phyloP scores from a whole-genome alignment of 2,329 filamentous ascomycete species.

The Drechslerella dactyloides region DNA sequence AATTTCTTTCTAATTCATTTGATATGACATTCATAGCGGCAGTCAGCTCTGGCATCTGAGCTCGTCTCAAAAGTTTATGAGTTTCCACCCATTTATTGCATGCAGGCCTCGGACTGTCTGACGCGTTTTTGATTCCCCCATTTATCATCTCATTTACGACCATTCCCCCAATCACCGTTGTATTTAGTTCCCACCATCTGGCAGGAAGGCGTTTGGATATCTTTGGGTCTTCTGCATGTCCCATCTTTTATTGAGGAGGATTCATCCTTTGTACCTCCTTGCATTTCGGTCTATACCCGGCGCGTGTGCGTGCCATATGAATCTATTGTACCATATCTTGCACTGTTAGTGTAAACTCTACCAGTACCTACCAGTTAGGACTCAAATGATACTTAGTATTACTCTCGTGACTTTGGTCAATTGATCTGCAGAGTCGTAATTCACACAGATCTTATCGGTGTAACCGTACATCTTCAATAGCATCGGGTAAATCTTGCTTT shows the following conservation, averaged over 20 bases:
- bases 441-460: too few species aligned
- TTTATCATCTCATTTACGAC: not conserved
- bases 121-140: not conserved
- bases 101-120: constrained; percentile 16
- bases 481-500: too few species aligned
- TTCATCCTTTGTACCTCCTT: constrained; percentile 6
- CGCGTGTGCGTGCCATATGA: constrained; percentile 20
- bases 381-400: too few species aligned
- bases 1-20: not conserved
- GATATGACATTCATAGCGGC: not conserved
- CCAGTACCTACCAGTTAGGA: constrained; percentile 28
- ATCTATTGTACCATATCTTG: constrained; percentile 41
- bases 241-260: too few species aligned
- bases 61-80: constrained; percentile 36
- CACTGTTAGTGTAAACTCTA: constrained; percentile 11
- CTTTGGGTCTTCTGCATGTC: constrained; percentile 6
- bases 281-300: constrained; percentile 23
- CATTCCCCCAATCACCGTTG: not conserved
- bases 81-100: constrained; percentile 20
- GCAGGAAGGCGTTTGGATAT: constrained; percentile 42
- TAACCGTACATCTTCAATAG: too few species aligned
- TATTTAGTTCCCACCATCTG: constrained; percentile 13
- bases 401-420: too few species aligned
- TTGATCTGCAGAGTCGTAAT: too few species aligned
- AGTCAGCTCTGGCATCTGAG: not conserved